These are phyloP conservation scores for Microdochium bolleyi DNA, from an alignment of 2,329 filamentous ascomycete species.

Conservation along the genomic window DNA sequence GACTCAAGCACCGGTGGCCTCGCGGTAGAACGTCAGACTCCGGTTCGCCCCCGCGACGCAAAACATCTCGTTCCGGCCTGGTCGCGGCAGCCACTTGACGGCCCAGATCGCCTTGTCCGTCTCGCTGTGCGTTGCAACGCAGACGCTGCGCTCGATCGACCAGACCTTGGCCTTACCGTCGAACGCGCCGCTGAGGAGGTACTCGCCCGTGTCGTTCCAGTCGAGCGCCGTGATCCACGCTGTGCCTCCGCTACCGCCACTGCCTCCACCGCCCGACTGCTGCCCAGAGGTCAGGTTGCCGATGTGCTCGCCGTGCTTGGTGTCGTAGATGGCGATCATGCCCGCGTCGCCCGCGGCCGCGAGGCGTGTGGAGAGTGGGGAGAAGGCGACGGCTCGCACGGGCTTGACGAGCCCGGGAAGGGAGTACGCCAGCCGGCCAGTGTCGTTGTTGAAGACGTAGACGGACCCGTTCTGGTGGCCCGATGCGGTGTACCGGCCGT, in stretches of 20 bases:
- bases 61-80: constrained; percentile 61
- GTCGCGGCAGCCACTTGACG: constrained; percentile 76
- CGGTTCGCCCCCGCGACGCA: constrained; percentile 70
- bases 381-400: constrained; percentile 80
- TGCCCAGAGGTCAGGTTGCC: constrained; percentile 71
- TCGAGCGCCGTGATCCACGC: constrained; percentile 88
- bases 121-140: constrained; percentile 90
- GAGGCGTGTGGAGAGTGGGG: constrained; percentile 73
- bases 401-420: constrained; percentile 78
- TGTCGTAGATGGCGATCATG: constrained; percentile 87
- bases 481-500: constrained; percentile 81
- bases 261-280: constrained; percentile 70
- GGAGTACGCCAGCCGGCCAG: constrained; percentile 76
- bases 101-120: constrained; percentile 79
- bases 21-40: constrained; percentile 74
- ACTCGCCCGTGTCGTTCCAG: constrained; percentile 92
- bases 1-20: constrained; percentile 67
- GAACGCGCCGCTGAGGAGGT: constrained; percentile 77
- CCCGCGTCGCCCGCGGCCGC: constrained; percentile 86
- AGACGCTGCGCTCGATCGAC: constrained; percentile 75
- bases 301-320: constrained; percentile 85
- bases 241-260: constrained; percentile 40
- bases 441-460: constrained; percentile 93
- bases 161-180: constrained; percentile 96
- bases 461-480: constrained; percentile 89